Evolutionary conservation across 2,329 filamentous ascomycete genomes (phyloP).

Genomic region (Juglanconis juglandina): DNA sequence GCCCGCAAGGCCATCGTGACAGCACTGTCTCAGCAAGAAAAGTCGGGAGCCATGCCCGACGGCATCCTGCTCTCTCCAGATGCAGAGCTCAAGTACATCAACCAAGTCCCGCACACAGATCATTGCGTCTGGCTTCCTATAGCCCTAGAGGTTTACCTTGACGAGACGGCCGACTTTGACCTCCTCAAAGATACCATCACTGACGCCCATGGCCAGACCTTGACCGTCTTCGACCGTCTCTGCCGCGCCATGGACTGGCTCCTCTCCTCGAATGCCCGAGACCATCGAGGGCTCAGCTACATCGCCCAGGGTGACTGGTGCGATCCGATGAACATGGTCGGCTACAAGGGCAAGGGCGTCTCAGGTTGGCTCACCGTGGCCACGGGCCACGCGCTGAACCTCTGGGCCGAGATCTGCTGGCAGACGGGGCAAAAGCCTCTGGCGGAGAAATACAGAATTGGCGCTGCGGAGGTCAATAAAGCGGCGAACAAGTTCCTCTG

Average conservation of each 20-base stretch:
- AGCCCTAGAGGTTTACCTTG: constrained; percentile 51
- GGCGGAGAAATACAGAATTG: constrained; percentile 41
- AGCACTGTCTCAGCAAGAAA: constrained; percentile 51
- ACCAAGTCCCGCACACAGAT: constrained; percentile 58
- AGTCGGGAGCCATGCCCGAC: constrained; percentile 55
- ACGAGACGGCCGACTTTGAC: constrained; percentile 51
- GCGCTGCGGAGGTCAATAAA: constrained; percentile 44
- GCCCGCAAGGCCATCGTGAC: constrained; percentile 46
- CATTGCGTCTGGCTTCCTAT: constrained; percentile 58
- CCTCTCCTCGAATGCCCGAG: constrained; percentile 39
- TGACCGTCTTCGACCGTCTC: constrained; percentile 53
- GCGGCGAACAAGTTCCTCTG: constrained; percentile 51
- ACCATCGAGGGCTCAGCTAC: constrained; percentile 52
- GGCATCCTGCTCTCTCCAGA: constrained; percentile 51
- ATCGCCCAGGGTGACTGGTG: constrained; percentile 60
- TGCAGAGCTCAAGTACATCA: constrained; percentile 58
- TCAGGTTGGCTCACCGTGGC: constrained; percentile 58
- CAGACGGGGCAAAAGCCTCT: constrained; percentile 36
- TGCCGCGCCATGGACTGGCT: constrained; percentile 57
- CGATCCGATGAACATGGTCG: constrained; percentile 62
- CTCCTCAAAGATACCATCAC: constrained; percentile 43
- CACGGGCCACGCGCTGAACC: constrained; percentile 48
- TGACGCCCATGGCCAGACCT: constrained; percentile 40
- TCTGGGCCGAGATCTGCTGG: constrained; percentile 53
- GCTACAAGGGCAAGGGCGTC: constrained; percentile 54